Percentiles rank a stretch among this genome's conserved stretches.
Conservation (phyloP, 805 yeast species). For the Sugiyamaella smithiae region DNA sequence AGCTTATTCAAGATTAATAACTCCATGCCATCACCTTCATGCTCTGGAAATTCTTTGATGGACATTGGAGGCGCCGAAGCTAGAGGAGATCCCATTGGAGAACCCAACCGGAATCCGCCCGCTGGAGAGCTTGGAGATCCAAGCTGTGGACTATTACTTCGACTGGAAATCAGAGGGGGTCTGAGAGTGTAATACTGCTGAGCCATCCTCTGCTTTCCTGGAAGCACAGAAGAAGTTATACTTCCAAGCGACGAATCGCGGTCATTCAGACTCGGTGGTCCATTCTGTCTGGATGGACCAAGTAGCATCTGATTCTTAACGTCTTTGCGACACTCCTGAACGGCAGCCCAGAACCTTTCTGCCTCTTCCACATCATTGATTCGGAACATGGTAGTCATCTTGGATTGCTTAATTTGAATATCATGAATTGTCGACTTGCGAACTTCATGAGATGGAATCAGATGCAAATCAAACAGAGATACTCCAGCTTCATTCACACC, state of each 20-base stretch:
- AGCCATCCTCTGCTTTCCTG: neutral
- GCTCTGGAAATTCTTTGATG: neutral
- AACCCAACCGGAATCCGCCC: neutral
- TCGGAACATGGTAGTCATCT: conserved; percentile 24
- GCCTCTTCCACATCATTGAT: conserved; percentile 16
- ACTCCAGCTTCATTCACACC: neutral
- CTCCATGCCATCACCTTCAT: conserved; percentile 7
- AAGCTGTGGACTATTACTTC: neutral
- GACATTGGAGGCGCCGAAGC: neutral
- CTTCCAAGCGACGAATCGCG: conserved; percentile 21
- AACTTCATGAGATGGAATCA: conserved; percentile 19
- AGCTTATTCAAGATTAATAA: conserved; percentile 25
- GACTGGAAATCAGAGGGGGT: conserved; percentile 11
- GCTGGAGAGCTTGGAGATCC: neutral
- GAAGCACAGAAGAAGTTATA: conserved; percentile 12
- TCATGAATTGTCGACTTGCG: conserved; percentile 25
- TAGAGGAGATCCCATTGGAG: neutral
- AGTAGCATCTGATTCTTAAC: conserved; percentile 20
- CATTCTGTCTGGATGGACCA: conserved; percentile 1
- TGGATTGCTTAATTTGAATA: conserved; percentile 20
- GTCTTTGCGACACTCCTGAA: conserved; percentile 20
- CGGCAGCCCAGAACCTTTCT: conserved; percentile 21
- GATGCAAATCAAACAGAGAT: conserved; percentile 8
- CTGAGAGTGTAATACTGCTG: conserved; percentile 4
- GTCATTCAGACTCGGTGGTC: conserved; percentile 20